Base-by-base conservation (phyloP, 2,329 filamentous ascomycete species). In the Colletotrichum sp. region DNA sequence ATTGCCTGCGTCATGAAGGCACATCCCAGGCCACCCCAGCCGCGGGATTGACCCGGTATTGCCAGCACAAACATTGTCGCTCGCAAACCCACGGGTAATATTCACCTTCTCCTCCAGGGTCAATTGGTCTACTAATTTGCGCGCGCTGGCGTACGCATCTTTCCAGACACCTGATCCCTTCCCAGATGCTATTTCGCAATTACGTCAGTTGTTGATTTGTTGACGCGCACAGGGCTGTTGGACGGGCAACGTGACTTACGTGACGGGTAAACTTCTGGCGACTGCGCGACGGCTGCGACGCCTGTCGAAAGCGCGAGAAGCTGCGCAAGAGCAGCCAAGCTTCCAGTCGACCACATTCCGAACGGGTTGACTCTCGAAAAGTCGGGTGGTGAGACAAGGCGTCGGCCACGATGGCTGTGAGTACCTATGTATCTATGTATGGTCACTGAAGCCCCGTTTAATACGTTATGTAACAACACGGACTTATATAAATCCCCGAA, bases 71-170 rank as follows among this genome's bases (percentile, higher is more conserved):
- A 83, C 80, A 75, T 87, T 89, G 77, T 24, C 88, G 77, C 4
- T 85, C 81, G 14, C 79, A 61, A 6, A 88, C 8, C 71, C 81
- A 9, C 84, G 79, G 1, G 82, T 78, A 28, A 88, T 84, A 74
- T 89, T 89, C 30, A 84, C 90, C 80, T 92, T 94, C 79, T 94
- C 92, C 14, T 92, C 92, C 4, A 94, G 81, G 0, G 92, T 94
- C 89, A 94, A 90, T 69, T 90, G 88, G 43, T 84, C 83, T 9
- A 94, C 92, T 3, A 94, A 83, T 2, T 83, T 81, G 32, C 87
- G 85, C 3, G 92, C 92, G 76, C 89, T 91, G 61, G 83, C 83
- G 79, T 93, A 94, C 56, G 92, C 91, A 30, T 86, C 84, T 7
- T 85, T 85, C 92, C 92, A 94, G n/a, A 69, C 16, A 6, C 70